A percentile compares a stretch with the other conserved stretches of the same genome.
Evolutionary conservation across 305 asterid species (phyloP).

Genomic region (Rubia tinctorum): DNA sequence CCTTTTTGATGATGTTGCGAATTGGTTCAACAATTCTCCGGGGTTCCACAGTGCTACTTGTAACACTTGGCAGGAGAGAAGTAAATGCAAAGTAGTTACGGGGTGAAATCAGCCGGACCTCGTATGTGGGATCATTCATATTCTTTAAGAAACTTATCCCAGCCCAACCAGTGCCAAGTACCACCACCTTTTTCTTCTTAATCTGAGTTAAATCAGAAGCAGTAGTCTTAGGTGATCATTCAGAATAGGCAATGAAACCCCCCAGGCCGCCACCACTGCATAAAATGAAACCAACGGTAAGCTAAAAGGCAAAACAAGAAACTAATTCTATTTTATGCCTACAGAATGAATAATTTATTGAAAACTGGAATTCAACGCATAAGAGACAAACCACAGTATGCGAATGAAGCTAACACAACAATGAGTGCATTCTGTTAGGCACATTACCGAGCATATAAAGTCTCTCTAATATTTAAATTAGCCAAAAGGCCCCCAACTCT

Average conservation of each 20-base stretch:
- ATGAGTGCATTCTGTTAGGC: not conserved
- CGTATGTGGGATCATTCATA: too few relatives aligned
- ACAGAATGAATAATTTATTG: not conserved
- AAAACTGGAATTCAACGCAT: not conserved
- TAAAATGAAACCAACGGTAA: slow-evolving; percentile 9
- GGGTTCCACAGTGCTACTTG: too few relatives aligned
- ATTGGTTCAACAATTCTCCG: slow-evolving; percentile 96
- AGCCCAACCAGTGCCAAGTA: too few relatives aligned
- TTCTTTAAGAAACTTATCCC: too few relatives aligned
- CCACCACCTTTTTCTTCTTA: too few relatives aligned
- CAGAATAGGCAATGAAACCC: slow-evolving; percentile 69
- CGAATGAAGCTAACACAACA: not conserved
- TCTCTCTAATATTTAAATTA: not conserved
- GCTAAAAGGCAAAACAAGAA: slow-evolving; percentile 2
- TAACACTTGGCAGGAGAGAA: too few relatives aligned
- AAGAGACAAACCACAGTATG: not conserved
- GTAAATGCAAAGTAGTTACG: too few relatives aligned
- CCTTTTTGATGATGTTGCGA: slow-evolving; percentile 88
- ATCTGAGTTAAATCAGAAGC: too few relatives aligned
- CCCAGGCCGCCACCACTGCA: slow-evolving; percentile 62
- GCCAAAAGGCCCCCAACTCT: not conserved
- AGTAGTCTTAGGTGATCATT: slow-evolving; percentile 43
- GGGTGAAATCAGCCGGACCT: too few relatives aligned
- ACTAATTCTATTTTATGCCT: slow-evolving; percentile 2
- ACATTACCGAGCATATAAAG: not conserved